Evolutionary conservation across 2,329 filamentous ascomycete species (phyloP).

Genomic region (Clarireedia monteithiana): DNA sequence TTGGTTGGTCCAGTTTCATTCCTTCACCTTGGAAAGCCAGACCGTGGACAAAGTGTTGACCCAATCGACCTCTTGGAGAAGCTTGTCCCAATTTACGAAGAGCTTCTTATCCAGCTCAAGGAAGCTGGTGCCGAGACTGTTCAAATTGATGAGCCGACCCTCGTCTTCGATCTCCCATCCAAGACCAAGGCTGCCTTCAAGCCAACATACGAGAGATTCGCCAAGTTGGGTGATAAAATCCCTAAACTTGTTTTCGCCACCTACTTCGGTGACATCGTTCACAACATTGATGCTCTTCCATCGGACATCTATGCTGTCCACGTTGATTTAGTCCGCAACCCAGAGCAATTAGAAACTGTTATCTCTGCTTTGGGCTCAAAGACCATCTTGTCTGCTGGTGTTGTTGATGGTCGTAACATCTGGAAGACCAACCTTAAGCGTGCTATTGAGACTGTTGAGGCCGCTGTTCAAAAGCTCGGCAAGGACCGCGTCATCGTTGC

Average conservation of each 20-base stretch:
- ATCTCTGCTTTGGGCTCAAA: conserved; percentile 75
- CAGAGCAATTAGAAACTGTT: conserved; percentile 90
- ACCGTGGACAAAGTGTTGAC: conserved; percentile 86
- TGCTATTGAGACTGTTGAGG: conserved; percentile 85
- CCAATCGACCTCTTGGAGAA: conserved; percentile 91
- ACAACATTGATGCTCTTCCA: conserved; percentile 91
- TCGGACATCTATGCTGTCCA: conserved; percentile 78
- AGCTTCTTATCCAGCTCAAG: conserved; percentile 91
- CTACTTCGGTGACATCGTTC: conserved; percentile 98
- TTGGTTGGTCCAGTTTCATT: conserved; percentile 94
- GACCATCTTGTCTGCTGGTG: conserved; percentile 88
- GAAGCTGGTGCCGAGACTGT: conserved; percentile 91
- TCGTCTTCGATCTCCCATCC: conserved; percentile 86
- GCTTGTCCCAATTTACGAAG: conserved; percentile 88
- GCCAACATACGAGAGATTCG: conserved; percentile 89
- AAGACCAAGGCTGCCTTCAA: conserved; percentile 97
- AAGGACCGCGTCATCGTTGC: conserved; percentile 96
- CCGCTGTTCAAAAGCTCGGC: conserved; percentile 88
- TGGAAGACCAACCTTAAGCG: conserved; percentile 99
- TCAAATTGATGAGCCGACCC: conserved; percentile 95
- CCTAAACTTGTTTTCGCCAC: conserved; percentile 88
- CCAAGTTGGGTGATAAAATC: conserved; percentile 66
- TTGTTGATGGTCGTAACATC: conserved; percentile 98
- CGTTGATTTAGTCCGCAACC: conserved; percentile 94
- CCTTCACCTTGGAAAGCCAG: conserved; percentile 95